A percentile compares a stretch with the other conserved stretches of the same genome.
Evolutionary conservation across 306 rosid genomes (phyloP).

Genomic region (Senna tora): DNA sequence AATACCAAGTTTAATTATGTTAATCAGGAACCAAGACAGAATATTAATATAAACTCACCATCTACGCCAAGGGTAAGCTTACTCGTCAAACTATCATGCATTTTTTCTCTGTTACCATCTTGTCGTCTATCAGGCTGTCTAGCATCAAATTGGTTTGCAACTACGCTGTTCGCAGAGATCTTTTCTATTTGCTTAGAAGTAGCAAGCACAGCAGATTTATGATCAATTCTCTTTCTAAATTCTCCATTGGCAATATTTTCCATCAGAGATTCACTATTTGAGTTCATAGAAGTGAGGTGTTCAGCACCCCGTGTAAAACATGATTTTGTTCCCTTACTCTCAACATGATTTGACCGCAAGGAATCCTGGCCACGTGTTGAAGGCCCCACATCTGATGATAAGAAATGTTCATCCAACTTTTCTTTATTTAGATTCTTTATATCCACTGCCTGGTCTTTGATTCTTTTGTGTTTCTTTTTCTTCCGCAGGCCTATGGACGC

Average conservation of each 20-base stretch:
- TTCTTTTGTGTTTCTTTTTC: constrained; percentile 67
- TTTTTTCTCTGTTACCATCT: constrained; percentile 41
- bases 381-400: constrained; percentile 56
- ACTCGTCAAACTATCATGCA: constrained; percentile 47
- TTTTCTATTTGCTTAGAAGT: constrained; percentile 41
- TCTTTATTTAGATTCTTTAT: constrained; percentile 39
- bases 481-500: constrained; percentile 40
- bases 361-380: constrained; percentile 53
- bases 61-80: constrained; percentile 52
- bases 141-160: constrained; percentile 40
- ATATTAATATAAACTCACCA: constrained; percentile 56
- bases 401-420: constrained; percentile 36
- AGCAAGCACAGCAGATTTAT: constrained; percentile 51
- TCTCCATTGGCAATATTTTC: constrained; percentile 46
- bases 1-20: neutral
- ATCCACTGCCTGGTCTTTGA: constrained; percentile 33
- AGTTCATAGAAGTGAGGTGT: constrained; percentile 20
- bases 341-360: constrained; percentile 24
- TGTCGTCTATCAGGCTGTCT: constrained; percentile 33
- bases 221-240: constrained; percentile 44
- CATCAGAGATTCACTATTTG: constrained; percentile 33
- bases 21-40: neutral
- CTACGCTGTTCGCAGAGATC: constrained; percentile 30
- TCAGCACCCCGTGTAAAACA: constrained; percentile 38
- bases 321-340: constrained; percentile 46